phyloP scores from a whole-genome alignment of 2,329 filamentous ascomycete species.

The Colletotrichum costaricense region DNA sequence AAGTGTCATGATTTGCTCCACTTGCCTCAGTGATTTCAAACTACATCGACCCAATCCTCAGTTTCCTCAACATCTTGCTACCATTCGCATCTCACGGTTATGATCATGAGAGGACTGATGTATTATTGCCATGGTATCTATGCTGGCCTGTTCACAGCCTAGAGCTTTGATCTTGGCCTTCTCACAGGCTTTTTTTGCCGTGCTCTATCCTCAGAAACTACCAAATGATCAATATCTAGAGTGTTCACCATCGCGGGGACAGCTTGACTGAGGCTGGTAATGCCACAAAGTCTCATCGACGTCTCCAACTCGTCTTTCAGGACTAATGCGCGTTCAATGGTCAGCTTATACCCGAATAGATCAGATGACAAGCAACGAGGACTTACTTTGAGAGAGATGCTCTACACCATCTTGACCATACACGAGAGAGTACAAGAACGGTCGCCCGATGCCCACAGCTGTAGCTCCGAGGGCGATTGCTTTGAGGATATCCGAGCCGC shows the following conservation, averaged over 20 bases:
- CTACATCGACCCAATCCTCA: background rate
- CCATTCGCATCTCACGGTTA: too few species aligned
- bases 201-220: slow-evolving; percentile 30
- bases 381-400: slow-evolving; percentile 42
- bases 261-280: slow-evolving; percentile 43
- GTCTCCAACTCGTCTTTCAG: slow-evolving; percentile 46
- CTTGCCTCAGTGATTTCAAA: too few species aligned
- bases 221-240: slow-evolving; percentile 45
- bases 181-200: slow-evolving; percentile 1
- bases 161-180: slow-evolving; percentile 2
- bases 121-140: too few species aligned
- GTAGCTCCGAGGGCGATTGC: slow-evolving; percentile 70
- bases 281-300: slow-evolving; percentile 43
- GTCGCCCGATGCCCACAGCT: slow-evolving; percentile 77
- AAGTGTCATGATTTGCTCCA: too few species aligned
- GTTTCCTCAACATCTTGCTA: background rate
- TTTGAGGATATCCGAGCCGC: slow-evolving; percentile 77
- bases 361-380: rapidly evolving
- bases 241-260: slow-evolving; percentile 45
- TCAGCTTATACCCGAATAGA: background rate
- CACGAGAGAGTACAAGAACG: slow-evolving; percentile 68
- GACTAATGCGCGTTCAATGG: background rate
- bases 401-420: slow-evolving; percentile 59
- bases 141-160: background rate
- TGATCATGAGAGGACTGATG: background rate